Conservation (phyloP, 2,329 filamentous ascomycete species). For the Aureobasidium sp. region DNA sequence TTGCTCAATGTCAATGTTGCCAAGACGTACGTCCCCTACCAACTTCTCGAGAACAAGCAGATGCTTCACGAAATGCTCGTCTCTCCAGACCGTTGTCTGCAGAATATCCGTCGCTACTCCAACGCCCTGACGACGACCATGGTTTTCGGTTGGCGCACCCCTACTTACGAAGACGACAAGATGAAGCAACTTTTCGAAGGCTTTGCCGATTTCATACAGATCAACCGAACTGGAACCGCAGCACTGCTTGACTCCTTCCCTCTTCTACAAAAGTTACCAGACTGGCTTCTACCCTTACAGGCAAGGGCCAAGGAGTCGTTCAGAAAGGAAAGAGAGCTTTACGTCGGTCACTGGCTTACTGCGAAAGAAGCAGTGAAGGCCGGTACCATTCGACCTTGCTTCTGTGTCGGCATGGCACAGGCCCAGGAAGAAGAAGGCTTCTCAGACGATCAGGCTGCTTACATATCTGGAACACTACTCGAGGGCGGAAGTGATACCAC, state of each 20-base stretch:
- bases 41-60: constrained; percentile 19
- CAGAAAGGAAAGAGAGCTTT: constrained; percentile 25
- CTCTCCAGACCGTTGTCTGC: constrained; percentile 25
- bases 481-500: constrained; percentile 28
- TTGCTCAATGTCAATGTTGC: constrained; percentile 21
- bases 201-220: constrained; percentile 4
- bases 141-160: constrained; percentile 28
- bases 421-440: constrained; percentile 23
- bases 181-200: constrained; percentile 17
- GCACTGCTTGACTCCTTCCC: constrained; percentile 34
- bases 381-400: constrained; percentile 19
- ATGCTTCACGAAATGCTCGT: constrained; percentile 20
- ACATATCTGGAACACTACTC: constrained; percentile 19
- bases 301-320: constrained; percentile 23
- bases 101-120: constrained; percentile 26
- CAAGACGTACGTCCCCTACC: constrained; percentile 22
- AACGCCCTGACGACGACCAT: constrained; percentile 28
- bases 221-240: constrained; percentile 12
- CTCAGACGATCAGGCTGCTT: constrained; percentile 27
- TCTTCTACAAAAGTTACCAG: constrained; percentile 37
- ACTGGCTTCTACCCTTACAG: constrained; percentile 24
- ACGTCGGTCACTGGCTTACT: constrained; percentile 26
- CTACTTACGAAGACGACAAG: constrained; percentile 18
- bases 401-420: constrained; percentile 19
- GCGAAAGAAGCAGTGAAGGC: constrained; percentile 25